Evolutionary conservation across 2,329 filamentous ascomycete species (phyloP).

Genomic region (Penicillium thymicola): DNA sequence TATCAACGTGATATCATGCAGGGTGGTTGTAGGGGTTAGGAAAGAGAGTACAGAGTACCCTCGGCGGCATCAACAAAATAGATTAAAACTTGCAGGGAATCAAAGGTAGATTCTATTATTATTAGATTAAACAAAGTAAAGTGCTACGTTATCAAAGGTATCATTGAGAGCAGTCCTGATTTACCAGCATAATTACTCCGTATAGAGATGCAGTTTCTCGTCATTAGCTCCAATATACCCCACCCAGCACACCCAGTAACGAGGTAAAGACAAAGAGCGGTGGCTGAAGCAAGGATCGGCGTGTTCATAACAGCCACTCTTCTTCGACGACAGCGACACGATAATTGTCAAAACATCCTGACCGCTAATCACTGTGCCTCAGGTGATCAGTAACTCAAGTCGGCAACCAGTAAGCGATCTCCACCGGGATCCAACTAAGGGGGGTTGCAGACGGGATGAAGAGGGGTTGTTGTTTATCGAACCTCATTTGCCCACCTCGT

Average conservation of each 20-base stretch:
- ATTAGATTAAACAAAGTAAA: neutral
- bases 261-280: conserved; percentile 2
- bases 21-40: conserved; percentile 24
- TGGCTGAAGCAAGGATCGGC: conserved; percentile 11
- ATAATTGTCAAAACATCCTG: neutral
- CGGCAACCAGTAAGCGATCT: neutral
- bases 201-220: neutral
- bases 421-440: conserved; percentile 10
- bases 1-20: conserved; percentile 9
- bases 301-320: conserved; percentile 1
- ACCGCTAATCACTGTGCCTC: conserved; percentile 1
- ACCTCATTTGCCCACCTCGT: neutral
- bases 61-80: neutral
- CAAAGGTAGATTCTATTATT: neutral
- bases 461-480: neutral
- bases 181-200: neutral
- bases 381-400: neutral
- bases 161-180: neutral
- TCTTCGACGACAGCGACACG: neutral
- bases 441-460: conserved; percentile 12
- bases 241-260: neutral
- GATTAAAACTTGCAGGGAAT: neutral
- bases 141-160: conserved; percentile 17
- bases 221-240: neutral
- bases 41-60: conserved; percentile 3